These are phyloP conservation scores for Arthrinium puccinioides DNA, from an alignment of 2,329 filamentous ascomycete species.

Conservation along the genomic window DNA sequence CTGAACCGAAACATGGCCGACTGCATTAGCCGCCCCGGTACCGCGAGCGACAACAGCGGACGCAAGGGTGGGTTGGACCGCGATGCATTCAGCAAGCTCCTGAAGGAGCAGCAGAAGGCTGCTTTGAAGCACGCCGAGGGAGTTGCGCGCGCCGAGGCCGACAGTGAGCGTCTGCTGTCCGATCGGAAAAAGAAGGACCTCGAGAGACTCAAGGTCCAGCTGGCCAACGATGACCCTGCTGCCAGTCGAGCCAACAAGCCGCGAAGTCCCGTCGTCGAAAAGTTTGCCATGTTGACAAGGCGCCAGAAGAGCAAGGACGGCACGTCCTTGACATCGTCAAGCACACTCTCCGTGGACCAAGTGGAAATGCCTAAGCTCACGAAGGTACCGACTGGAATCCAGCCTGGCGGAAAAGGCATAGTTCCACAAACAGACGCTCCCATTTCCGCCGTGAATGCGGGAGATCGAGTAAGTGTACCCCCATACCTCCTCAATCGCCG, in stretches of 20 bases:
- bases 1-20: constrained; percentile 10
- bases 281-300: constrained; percentile 37
- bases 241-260: constrained; percentile 21
- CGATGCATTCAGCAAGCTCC: constrained; percentile 10
- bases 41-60: constrained; percentile 11
- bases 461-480: constrained; percentile 56
- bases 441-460: constrained; percentile 71
- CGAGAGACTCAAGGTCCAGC: constrained; percentile 34
- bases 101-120: constrained; percentile 16
- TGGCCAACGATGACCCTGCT: constrained; percentile 26
- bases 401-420: constrained; percentile 37
- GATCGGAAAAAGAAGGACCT: constrained; percentile 44
- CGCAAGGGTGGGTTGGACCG: constrained; percentile 12
- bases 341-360: constrained; percentile 20
- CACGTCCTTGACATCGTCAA: constrained; percentile 21
- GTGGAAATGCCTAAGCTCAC: constrained; percentile 10
- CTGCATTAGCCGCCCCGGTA: constrained; percentile 5
- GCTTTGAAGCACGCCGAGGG: constrained; percentile 27
- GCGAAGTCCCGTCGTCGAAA: constrained; percentile 38
- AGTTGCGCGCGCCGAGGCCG: constrained; percentile 35
- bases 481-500: constrained; percentile 7
- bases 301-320: constrained; percentile 31
- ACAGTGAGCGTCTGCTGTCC: constrained; percentile 39
- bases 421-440: constrained; percentile 63
- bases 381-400: constrained; percentile 25